Evolutionary conservation across 495 filamentous ascomycete species (phyloP).

Genomic region (Tuber microsphaerosporum): DNA sequence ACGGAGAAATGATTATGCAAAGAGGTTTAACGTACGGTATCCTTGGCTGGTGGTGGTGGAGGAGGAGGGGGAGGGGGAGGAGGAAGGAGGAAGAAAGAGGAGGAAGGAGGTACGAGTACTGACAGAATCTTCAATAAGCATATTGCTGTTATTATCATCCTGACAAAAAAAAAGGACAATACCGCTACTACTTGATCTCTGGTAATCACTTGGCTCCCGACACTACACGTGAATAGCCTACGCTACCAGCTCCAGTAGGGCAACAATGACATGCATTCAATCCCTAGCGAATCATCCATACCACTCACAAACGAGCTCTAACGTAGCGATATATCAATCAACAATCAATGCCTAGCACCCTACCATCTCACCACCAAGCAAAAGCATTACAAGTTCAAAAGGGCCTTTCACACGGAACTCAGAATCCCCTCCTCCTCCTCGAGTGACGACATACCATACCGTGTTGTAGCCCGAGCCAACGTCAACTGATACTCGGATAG

Average conservation of each 20-base stretch:
- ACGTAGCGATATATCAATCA: not conserved
- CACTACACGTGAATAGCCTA: slow-evolving; percentile 3
- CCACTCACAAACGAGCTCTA: not conserved
- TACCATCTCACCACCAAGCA: not conserved
- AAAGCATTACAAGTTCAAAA: not conserved
- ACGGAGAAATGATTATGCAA: not conserved
- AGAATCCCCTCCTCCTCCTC: not conserved
- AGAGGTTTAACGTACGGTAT: not conserved
- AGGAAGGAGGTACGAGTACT: not conserved
- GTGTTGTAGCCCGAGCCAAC: not conserved
- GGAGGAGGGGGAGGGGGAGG: not conserved
- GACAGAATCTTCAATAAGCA: not conserved
- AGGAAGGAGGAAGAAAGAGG: not conserved
- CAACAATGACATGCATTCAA: not conserved
- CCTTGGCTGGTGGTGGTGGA: not conserved
- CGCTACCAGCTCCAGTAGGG: not conserved
- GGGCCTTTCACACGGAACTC: not conserved
- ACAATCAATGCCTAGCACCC: not conserved
- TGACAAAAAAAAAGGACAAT: not conserved
- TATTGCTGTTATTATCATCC: not conserved
- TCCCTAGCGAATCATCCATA: not conserved
- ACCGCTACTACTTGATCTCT: not conserved
- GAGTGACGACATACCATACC: not conserved
- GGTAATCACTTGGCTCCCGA: not conserved
- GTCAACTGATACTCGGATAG: not conserved